Conservation (phyloP, 805 yeast genomes). For the Cyberlindnera mississippiensis region DNA sequence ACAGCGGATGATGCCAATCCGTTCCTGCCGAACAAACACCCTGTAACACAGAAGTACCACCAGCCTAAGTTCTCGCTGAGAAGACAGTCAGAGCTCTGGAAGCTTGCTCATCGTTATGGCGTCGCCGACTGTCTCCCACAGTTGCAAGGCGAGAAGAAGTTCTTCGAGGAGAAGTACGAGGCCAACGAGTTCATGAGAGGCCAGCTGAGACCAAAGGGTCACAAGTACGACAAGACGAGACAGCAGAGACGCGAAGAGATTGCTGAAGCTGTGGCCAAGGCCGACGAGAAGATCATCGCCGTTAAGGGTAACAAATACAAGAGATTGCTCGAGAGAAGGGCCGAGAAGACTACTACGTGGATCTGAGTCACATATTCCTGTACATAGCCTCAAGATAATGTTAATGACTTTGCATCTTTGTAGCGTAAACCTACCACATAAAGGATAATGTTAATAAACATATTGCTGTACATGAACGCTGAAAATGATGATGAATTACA, state of each 20-base stretch:
- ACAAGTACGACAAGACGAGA: slow-evolving; percentile 69
- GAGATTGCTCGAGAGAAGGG: slow-evolving; percentile 26
- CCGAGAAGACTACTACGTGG: slow-evolving; percentile 23
- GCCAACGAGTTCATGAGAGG: slow-evolving; percentile 72
- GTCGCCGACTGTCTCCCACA: slow-evolving; percentile 72
- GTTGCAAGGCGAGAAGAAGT: slow-evolving; percentile 44
- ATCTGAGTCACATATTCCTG: slow-evolving; percentile 17
- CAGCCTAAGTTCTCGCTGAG: slow-evolving; percentile 75
- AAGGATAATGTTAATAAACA: no score
- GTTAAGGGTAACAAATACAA: slow-evolving; percentile 31
- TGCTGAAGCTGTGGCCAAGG: slow-evolving; percentile 59
- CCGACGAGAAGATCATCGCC: slow-evolving; percentile 62
- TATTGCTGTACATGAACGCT: no score
- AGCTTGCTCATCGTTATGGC: slow-evolving; percentile 80
- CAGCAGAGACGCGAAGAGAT: slow-evolving; percentile 57
- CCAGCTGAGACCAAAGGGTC: slow-evolving; percentile 72
- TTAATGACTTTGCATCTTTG: background rate
- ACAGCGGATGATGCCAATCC: slow-evolving; percentile 77
- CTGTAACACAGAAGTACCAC: slow-evolving; percentile 73
- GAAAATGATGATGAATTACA: no score
- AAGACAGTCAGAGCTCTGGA: slow-evolving; percentile 78
- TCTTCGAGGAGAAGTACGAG: slow-evolving; percentile 74
- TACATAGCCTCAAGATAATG: background rate
- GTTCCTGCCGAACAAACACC: slow-evolving; percentile 79
- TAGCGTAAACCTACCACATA: no score